A percentile compares a stretch with the other conserved stretches of the same genome.
Conservation (phyloP, 1,284 basidiomycete species). For the Neonothopanus nambi region DNA sequence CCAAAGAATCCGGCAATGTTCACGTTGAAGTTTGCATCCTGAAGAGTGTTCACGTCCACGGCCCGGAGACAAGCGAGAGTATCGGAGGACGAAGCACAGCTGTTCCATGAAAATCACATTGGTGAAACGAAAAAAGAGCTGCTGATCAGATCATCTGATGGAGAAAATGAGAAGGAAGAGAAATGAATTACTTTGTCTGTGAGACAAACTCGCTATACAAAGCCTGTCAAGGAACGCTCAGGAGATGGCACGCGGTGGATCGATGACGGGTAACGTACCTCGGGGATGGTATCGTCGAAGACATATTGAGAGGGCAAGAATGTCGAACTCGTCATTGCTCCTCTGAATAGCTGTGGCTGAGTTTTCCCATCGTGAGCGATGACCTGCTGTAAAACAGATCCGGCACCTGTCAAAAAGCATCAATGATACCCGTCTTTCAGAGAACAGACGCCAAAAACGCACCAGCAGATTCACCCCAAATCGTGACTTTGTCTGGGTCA, state of each 20-base stretch:
- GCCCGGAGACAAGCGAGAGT: conserved; percentile 28
- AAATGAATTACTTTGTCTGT: conserved; percentile 16
- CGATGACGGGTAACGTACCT: conserved; percentile 30
- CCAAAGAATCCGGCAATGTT: conserved; percentile 30
- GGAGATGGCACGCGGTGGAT: conserved; percentile 7
- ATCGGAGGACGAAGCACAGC: conserved; percentile 24
- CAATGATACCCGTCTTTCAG: neutral
- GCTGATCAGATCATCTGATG: conserved; percentile 21
- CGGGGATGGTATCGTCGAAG: conserved; percentile 43
- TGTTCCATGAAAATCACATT: conserved; percentile 20
- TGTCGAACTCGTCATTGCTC: conserved; percentile 45
- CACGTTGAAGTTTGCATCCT: conserved; percentile 28
- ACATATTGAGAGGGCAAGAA: conserved; percentile 48
- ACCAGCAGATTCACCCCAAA: conserved; percentile 35
- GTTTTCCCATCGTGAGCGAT: conserved; percentile 35
- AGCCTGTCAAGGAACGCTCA: neutral
- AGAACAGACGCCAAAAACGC: neutral
- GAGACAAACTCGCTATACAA: conserved; percentile 20
- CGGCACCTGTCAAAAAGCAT: conserved; percentile 20
- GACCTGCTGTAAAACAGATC: conserved; percentile 27
- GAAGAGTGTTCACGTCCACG: conserved; percentile 22
- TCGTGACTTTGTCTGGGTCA: conserved; percentile 30
- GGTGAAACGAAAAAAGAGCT: neutral
- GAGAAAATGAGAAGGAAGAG: conserved; percentile 22
- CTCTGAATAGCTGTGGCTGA: conserved; percentile 42